Evolutionary conservation across 2,329 filamentous ascomycete species (phyloP).

Genomic region (Purpureocillium lavendulum): DNA sequence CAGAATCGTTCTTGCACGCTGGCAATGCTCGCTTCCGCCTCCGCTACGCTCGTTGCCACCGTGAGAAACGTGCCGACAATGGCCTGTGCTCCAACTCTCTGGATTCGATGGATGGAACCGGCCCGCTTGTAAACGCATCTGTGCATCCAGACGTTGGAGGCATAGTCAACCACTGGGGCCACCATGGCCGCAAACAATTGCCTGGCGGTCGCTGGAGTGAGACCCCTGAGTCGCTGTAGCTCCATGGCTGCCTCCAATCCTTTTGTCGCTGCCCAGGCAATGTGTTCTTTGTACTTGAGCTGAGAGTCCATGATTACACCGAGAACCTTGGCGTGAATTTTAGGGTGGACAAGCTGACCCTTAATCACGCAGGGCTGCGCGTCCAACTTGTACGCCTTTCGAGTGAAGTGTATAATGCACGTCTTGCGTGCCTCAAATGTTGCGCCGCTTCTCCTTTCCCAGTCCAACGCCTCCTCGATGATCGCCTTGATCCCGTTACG

Average conservation of each 20-base stretch:
- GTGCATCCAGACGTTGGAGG: too few species aligned
- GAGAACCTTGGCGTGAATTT: neutral
- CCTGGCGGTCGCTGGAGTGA: neutral
- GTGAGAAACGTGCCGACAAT: too few species aligned
- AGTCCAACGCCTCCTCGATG: too few species aligned
- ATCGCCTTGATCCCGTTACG: too few species aligned
- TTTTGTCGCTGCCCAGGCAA: too few species aligned
- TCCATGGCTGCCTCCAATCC: neutral
- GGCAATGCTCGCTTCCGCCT: neutral
- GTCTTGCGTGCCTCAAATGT: constrained; percentile 28
- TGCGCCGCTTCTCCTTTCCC: too few species aligned
- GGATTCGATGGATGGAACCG: too few species aligned
- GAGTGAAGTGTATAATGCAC: constrained; percentile 56
- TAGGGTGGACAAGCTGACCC: neutral
- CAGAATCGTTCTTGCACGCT: neutral
- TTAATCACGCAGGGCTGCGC: neutral
- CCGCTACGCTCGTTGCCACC: neutral
- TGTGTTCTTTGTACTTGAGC: too few species aligned
- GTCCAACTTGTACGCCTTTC: constrained; percentile 32
- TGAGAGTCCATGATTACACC: neutral
- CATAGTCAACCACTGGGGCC: neutral
- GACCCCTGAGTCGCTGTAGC: neutral
- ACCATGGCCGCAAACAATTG: neutral
- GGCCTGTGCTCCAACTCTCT: too few species aligned
- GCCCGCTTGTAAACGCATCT: too few species aligned